Conservation (phyloP, 139 green algal species). For the Desmodesmus armatus region DNA sequence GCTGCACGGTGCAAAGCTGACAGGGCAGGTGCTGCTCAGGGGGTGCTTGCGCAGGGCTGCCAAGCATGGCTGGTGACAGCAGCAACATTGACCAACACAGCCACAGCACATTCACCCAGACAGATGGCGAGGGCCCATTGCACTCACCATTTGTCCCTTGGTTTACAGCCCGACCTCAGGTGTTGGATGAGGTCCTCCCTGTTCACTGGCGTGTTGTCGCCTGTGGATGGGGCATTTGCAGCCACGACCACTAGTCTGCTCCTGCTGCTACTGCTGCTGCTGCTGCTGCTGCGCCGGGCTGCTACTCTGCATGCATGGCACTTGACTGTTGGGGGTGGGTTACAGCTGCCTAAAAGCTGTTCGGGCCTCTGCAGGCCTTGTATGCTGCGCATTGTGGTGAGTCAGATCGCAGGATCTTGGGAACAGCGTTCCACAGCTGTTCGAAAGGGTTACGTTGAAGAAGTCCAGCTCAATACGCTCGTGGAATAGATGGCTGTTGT, state of each 20-base stretch:
- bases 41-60: no score
- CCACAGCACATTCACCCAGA: no score
- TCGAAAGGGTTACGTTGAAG: no score
- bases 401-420: no score
- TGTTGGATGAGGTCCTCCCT: conserved; percentile 84
- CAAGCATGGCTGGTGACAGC: no score
- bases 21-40: no score
- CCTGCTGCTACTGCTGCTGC: no score
- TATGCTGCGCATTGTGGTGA: background rate
- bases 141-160: conserved; percentile 77
- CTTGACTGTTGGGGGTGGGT: background rate
- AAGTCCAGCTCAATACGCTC: background rate
- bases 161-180: conserved; percentile 86
- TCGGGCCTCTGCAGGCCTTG: background rate
- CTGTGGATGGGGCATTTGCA: conserved; percentile 7
- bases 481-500: background rate
- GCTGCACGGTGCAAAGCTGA: no score
- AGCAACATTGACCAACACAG: no score
- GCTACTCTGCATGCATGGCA: background rate
- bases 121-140: conserved; percentile 45
- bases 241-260: conserved; percentile 8
- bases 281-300: no score
- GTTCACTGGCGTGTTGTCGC: background rate
- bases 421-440: background rate
- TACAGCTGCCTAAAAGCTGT: background rate